Evolutionary conservation across 73 alveolate species (phyloP).

Genomic region (Paramecium biaurelia): DNA sequence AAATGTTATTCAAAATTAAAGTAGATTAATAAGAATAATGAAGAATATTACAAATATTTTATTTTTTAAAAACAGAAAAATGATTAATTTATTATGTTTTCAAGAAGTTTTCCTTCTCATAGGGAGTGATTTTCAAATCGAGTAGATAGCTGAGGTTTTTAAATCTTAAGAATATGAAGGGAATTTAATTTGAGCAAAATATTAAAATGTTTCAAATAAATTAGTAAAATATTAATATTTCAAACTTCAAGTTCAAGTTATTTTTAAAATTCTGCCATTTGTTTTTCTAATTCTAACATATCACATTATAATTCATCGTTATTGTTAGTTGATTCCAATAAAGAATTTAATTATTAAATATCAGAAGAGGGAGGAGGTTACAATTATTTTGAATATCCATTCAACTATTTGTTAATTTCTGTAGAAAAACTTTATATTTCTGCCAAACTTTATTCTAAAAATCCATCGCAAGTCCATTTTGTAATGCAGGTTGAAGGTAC

Average conservation of each 20-base stretch:
- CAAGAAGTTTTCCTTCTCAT: too few species aligned
- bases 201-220: too few species aligned
- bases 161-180: too few species aligned
- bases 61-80: too few species aligned
- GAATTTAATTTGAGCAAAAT: too few species aligned
- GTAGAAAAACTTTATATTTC: background rate
- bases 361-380: constrained; percentile 43
- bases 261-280: constrained; percentile 27
- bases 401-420: background rate
- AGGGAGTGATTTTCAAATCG: too few species aligned
- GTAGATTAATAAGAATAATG: too few species aligned
- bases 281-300: background rate
- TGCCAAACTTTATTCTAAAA: background rate
- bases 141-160: too few species aligned
- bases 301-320: background rate
- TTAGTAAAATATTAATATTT: background rate
- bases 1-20: too few species aligned
- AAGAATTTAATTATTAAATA: background rate
- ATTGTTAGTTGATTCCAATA: background rate
- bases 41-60: too few species aligned
- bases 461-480: constrained; percentile 17
- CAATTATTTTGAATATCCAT: background rate
- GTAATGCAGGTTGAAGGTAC: constrained; percentile 10
- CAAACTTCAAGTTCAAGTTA: background rate
- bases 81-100: too few species aligned